Evolutionary conservation across 1,139 yeast genomes (phyloP).

Genomic region (Lodderomyces margitis): DNA sequence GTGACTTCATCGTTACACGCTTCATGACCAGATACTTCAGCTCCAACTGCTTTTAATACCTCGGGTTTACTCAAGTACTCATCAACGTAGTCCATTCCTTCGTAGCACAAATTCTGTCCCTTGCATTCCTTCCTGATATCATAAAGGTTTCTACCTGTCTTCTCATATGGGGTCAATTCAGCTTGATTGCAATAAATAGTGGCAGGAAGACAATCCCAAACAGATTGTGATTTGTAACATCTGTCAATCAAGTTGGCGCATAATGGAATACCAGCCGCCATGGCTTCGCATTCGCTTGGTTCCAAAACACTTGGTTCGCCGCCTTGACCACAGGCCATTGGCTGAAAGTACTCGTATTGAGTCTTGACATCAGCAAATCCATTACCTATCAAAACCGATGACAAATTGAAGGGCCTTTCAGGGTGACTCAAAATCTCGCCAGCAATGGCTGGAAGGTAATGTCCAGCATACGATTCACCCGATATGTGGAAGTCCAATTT

Average conservation of each 20-base stretch:
- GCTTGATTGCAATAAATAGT: conserved; percentile 87
- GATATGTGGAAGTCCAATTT: conserved; percentile 81
- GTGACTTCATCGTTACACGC: conserved; percentile 84
- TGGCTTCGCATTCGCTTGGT: conserved; percentile 75
- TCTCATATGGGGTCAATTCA: conserved; percentile 82
- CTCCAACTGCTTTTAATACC: conserved; percentile 78
- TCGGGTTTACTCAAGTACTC: conserved; percentile 36
- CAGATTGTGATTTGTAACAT: conserved; percentile 76
- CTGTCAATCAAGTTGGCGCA: conserved; percentile 76
- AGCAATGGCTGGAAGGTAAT: conserved; percentile 92
- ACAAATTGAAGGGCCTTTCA: conserved; percentile 77
- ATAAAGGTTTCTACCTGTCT: conserved; percentile 89
- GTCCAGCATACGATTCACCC: conserved; percentile 99
- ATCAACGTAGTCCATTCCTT: conserved; percentile 30
- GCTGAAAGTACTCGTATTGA: conserved; percentile 86
- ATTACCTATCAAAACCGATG: conserved; percentile 91
- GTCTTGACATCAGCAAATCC: conserved; percentile 92
- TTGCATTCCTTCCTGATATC: conserved; percentile 89
- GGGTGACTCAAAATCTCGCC: conserved; percentile 75
- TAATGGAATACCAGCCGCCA: conserved; percentile 74
- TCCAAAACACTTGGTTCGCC: conserved; percentile 80
- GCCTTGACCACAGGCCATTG: conserved; percentile 97
- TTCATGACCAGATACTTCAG: conserved; percentile 80
- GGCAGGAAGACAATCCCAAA: conserved; percentile 94
- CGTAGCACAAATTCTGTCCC: conserved; percentile 73